Evolutionary conservation across 768 basidiomycete species (phyloP), one percentile per base, ranked within the genome.

Genomic region (Cyathus striatus): DNA sequence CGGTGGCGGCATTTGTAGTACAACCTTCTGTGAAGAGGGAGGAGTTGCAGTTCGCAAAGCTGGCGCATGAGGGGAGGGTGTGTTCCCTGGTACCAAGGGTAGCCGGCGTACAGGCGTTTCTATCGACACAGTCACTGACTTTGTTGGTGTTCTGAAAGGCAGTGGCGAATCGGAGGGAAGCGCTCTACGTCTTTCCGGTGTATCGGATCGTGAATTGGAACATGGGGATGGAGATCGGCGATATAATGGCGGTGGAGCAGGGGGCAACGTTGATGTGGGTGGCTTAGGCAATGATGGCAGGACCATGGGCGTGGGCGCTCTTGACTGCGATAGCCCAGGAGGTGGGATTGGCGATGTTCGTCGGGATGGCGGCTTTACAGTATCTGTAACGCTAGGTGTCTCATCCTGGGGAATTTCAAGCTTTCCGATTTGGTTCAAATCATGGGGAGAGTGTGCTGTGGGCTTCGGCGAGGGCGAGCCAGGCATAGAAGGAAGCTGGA

Each of bases 21-120:
- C 18, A 10, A 20, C 35, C 3, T 16, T 32, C 17, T 16, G 30
- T 12, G 13, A 13, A 16, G 17, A 16, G 12, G 30, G 30, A 32
- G 30, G 30, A 3, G 30, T 32, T 32, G 13, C 30, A 13, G 17
- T 32, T 16, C 30, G 30, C 30, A 32, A 12, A 12, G 17, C 30
- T 13, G 13, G 13, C 30, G 30, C 30, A 5, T 12, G 30, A 12
- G 13, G 13, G 5, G 30, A 16, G 17, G 13, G 12, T 13, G 30
- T 12, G 13, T n/a, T 38, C 16, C 22, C 47, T 6, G 58, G 58
- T 36, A 60, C 55, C 9, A 40, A 45, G 9, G 58, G 58, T 6
- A 60, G 42, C 10, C 56, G 51, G 4, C 58, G 53, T 33, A 45
- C 42, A 4, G 27, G 37, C 3, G 41, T 40, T 41, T 33, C 41